A percentile compares a stretch with the other conserved stretches of the same genome.
Evolutionary conservation across 257 asterid species (phyloP).

Genomic region (Lycium ferocissimum): DNA sequence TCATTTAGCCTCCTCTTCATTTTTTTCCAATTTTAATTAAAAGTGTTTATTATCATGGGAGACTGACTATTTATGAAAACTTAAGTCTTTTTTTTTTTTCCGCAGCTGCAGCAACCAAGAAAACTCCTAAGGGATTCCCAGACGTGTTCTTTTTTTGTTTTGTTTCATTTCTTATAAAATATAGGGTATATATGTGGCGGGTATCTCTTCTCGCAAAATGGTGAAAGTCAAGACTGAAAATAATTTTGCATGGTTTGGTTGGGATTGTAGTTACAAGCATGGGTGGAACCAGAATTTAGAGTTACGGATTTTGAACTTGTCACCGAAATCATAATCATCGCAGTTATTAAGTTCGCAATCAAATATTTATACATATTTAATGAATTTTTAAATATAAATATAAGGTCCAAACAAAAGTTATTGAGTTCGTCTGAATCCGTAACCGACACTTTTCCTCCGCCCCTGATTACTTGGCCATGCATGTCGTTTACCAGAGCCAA

Average conservation of each 20-base stretch:
- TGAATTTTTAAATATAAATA: no score
- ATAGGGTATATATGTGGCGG: background rate
- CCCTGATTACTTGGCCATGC: no score
- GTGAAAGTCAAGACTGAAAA: background rate
- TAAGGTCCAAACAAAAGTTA: no score
- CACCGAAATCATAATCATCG: no score
- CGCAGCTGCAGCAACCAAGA: background rate
- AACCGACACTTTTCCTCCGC: no score
- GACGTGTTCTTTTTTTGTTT: background rate
- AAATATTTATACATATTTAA: no score
- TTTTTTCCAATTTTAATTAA: background rate
- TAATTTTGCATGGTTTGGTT: background rate
- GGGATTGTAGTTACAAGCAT: no score
- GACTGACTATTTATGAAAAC: background rate
- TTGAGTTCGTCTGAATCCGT: no score
- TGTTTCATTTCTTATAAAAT: background rate
- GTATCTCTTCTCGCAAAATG: background rate
- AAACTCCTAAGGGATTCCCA: background rate
- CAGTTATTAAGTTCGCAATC: no score
- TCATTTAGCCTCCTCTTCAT: conserved; percentile 56
- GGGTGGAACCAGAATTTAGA: no score
- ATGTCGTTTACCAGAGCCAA: no score
- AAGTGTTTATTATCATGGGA: background rate
- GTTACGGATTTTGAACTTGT: no score
- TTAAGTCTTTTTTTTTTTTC: background rate